Evolutionary conservation across 805 yeast species (phyloP), one percentile per base, ranked within the genome.

Genomic region (Schizosaccharomyces lindneri): DNA sequence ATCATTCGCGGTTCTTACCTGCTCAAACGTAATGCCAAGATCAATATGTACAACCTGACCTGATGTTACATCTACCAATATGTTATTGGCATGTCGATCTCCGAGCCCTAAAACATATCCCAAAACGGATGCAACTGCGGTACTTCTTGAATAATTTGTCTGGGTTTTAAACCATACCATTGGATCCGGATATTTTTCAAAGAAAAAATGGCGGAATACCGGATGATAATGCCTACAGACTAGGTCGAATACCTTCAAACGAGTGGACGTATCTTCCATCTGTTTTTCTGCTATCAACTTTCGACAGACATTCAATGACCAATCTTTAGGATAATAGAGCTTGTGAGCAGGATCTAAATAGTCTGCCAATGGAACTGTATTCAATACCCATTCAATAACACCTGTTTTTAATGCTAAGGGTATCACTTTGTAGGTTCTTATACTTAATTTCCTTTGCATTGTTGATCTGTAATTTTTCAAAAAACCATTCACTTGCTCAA

Each of bases 1-100:
- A n/a, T n/a, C n/a, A n/a, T n/a, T n/a, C n/a, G n/a, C n/a, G n/a
- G n/a, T n/a, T n/a, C 64, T 46, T 51, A 62, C 64, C 67, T 88
- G 96, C 70, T 93, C 98, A 73, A 93, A 93, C 0, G 97, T 94
- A 57, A 93, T 89, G 0, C 98, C 99, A 19, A 93, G 73, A 70
- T 93, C 99, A 66, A 93, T 94, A 69, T 94, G 98, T 31, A 93
- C 82, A 0, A 96, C 95, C 66, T 89, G 96, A 0, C 97, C 97
- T 0, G 86, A 78, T n/a, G 70, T 68, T 60, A 76, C 75, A 70
- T 93, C 97, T n/a, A 93, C 68, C 59, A 93, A 71, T 48, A 93
- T 83, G 69, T 93, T 93, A 70, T 88, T 88, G 69, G 95, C 80
- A 71, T 93, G 99, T 36, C 99, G 75, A 70, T 93, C 99, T 5